phyloP scores from a whole-genome alignment of 345 rosid genomes.

The Lepidium aucheri region DNA sequence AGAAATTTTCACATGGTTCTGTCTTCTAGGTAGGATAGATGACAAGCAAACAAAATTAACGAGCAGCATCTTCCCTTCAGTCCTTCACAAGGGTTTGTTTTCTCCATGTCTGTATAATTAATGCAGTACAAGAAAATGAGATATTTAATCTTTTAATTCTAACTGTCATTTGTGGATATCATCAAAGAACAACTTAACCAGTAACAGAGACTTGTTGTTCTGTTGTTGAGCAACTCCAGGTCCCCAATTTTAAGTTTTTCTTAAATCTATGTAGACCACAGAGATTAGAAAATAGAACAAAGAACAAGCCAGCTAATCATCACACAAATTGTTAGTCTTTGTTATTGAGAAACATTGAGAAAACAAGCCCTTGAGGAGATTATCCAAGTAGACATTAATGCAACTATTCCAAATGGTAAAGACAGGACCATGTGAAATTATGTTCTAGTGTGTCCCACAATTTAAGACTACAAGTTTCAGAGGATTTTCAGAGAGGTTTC shows the following conservation, averaged over 20 bases:
- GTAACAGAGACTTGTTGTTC: not conserved
- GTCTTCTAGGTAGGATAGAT: not conserved
- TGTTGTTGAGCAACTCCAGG: slow-evolving; percentile 11
- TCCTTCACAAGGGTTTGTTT: not conserved
- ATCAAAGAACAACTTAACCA: not conserved
- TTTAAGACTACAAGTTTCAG: not conserved
- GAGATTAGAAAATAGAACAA: not conserved
- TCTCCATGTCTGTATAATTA: not conserved
- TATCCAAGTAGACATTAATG: not conserved
- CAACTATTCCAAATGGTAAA: not conserved
- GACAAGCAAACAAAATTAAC: not conserved
- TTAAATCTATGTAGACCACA: not conserved
- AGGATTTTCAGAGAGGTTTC: not conserved
- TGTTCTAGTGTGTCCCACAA: not conserved
- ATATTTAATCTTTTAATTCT: not conserved
- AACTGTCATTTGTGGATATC: not conserved
- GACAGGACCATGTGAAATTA: slow-evolving; percentile 9
- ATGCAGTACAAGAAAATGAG: not conserved
- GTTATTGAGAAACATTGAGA: slow-evolving; percentile 5
- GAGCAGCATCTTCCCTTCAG: not conserved
- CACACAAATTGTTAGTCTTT: not conserved
- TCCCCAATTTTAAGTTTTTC: not conserved
- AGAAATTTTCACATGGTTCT: slow-evolving; percentile 11
- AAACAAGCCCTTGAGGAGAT: slow-evolving; percentile 9
- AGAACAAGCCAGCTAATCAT: too few relatives aligned